A percentile compares a stretch with the other conserved stretches of the same genome.
Evolutionary conservation across 257 asterid species (phyloP).

Genomic region (Nicotiana otophora): DNA sequence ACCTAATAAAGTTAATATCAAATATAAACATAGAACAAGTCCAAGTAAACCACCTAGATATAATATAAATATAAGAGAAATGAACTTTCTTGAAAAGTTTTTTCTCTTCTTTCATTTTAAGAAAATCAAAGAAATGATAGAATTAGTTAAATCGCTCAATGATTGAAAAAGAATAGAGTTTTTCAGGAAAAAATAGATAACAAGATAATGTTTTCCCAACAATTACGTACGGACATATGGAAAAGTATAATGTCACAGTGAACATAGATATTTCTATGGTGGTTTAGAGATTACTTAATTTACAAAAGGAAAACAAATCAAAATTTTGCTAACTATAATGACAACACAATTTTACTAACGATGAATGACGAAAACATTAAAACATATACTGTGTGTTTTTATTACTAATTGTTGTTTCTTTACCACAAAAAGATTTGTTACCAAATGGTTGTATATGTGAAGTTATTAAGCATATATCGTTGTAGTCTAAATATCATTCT

Average conservation of each 20-base stretch:
- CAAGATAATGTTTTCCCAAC: too few species aligned
- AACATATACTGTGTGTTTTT: too few species aligned
- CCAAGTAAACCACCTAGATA: neutral
- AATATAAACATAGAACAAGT: neutral
- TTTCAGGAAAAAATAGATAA: too few species aligned
- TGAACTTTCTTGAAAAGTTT: neutral
- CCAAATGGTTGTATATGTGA: neutral
- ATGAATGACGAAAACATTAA: neutral
- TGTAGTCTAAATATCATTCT: neutral
- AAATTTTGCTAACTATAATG: too few species aligned
- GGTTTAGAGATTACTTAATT: neutral
- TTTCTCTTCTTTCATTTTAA: neutral
- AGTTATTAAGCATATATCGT: neutral
- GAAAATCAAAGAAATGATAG: neutral
- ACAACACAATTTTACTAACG: neutral
- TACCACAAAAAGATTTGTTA: neutral
- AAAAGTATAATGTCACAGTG: neutral
- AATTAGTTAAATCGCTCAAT: neutral
- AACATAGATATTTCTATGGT: neutral
- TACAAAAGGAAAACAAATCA: neutral
- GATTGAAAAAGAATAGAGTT: neutral
- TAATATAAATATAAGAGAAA: neutral
- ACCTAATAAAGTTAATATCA: neutral
- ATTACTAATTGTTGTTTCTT: too few species aligned
- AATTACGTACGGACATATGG: too few species aligned